Evolutionary conservation across 345 rosid genomes (phyloP).

Genomic region (Brassica cretica): DNA sequence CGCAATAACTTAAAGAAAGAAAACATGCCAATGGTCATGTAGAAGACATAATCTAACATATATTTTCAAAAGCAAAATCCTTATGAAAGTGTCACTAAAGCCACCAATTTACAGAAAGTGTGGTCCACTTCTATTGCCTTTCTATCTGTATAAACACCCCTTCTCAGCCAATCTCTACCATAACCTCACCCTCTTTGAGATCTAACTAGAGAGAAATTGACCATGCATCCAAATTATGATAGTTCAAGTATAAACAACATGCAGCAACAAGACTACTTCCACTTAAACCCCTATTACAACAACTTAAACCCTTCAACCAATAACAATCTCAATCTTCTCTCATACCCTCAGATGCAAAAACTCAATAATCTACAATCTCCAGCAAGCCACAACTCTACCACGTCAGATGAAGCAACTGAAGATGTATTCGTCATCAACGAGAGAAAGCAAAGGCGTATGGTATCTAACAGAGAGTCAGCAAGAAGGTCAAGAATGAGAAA

Average conservation of each 20-base stretch:
- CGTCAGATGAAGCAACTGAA: constrained; percentile 83
- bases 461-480: constrained; percentile 93
- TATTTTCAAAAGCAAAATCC: constrained; percentile 25
- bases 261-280: constrained; percentile 43
- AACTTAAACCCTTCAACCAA: constrained; percentile 41
- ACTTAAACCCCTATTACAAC: constrained; percentile 43
- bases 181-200: constrained; percentile 31
- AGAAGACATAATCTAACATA: constrained; percentile 35
- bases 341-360: constrained; percentile 39
- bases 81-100: constrained; percentile 25
- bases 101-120: constrained; percentile 33
- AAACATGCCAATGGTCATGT: constrained; percentile 18
- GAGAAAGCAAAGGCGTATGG: constrained; percentile 90
- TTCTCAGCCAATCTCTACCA: constrained; percentile 36
- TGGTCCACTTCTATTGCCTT: constrained; percentile 52
- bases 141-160: constrained; percentile 45
- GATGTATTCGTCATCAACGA: constrained; percentile 67
- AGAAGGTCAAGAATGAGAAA: constrained; percentile 93
- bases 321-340: constrained; percentile 40
- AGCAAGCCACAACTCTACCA: constrained; percentile 72
- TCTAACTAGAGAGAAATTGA: constrained; percentile 4
- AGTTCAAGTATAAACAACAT: constrained; percentile 36
- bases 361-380: constrained; percentile 50
- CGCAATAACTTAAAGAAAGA: constrained; percentile 3
- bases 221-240: constrained; percentile 54